phyloP scores from a whole-genome alignment of 371 early-diverging fungal genomes.

The Mortierella sp. region DNA sequence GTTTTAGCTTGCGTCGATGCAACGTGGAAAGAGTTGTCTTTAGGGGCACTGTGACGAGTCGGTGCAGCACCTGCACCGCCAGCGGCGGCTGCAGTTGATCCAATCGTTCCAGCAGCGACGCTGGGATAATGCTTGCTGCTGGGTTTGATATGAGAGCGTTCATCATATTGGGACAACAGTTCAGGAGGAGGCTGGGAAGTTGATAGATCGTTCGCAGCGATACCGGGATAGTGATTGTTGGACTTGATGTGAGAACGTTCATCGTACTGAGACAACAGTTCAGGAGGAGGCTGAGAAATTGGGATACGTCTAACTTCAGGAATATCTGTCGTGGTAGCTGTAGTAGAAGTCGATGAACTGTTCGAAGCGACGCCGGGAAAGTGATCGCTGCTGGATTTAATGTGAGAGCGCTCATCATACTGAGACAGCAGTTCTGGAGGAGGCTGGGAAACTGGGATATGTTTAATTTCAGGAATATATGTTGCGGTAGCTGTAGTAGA shows the following conservation, averaged over 20 bases:
- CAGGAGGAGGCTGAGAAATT: too few relatives aligned
- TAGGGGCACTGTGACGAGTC: not conserved
- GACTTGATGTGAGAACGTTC: too few relatives aligned
- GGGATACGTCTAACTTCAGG: not conserved
- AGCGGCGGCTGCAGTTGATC: not conserved
- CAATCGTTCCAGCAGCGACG: not conserved
- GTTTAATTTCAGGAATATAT: constrained; percentile 4
- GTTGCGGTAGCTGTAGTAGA: too few relatives aligned
- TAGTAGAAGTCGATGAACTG: too few relatives aligned
- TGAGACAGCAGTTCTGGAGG: not conserved
- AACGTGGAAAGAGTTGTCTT: constrained; percentile 19
- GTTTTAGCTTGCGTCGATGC: constrained; percentile 10
- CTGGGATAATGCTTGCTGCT: not conserved
- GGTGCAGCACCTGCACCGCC: not conserved
- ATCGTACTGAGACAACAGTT: too few relatives aligned
- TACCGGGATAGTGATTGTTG: too few relatives aligned
- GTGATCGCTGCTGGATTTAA: too few relatives aligned
- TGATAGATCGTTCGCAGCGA: too few relatives aligned
- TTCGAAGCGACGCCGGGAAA: too few relatives aligned
- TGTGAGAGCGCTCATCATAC: too few relatives aligned
- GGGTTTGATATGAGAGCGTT: not conserved
- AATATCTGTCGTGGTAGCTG: not conserved
- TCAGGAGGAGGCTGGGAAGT: constrained; percentile 20
- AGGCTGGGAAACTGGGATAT: constrained; percentile 26
- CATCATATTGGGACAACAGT: too few relatives aligned